Percentiles rank a stretch among this genome's conserved stretches.
phyloP scores from a whole-genome alignment of 202 grass and related monocot genomes.

The Hordeum pubiflorum region DNA sequence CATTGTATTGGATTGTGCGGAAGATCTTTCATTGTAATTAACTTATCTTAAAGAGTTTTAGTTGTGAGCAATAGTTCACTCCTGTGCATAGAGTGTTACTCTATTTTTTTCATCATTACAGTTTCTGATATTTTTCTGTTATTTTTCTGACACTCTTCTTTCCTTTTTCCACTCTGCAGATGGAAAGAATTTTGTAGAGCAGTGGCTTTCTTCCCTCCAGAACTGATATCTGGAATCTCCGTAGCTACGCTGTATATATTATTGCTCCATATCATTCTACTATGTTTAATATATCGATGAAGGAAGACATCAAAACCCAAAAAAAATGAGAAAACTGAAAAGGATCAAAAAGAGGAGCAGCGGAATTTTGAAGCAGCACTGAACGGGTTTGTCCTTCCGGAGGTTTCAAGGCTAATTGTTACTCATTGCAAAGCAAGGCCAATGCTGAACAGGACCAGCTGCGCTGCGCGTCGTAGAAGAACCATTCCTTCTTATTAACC shows the following conservation, averaged over 20 bases:
- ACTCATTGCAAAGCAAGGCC: constrained; percentile 36
- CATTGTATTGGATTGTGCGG: not conserved
- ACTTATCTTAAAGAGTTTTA: not conserved
- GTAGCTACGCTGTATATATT: constrained; percentile 38
- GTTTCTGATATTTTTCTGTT: not conserved
- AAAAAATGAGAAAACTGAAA: constrained; percentile 29
- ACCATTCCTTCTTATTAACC: constrained; percentile 21
- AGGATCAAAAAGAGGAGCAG: constrained; percentile 19
- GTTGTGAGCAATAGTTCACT: not conserved
- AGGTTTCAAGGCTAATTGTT: constrained; percentile 34
- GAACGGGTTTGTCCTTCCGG: constrained; percentile 46
- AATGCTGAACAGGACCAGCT: constrained; percentile 33
- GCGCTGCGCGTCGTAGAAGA: constrained; percentile 15
- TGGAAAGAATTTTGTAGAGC: constrained; percentile 59
- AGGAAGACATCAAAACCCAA: constrained; percentile 43
- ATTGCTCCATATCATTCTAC: constrained; percentile 26
- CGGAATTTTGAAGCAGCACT: constrained; percentile 43
- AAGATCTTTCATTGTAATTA: not conserved
- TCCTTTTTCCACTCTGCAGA: constrained; percentile 39
- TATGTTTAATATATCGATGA: constrained; percentile 41
- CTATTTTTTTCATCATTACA: not conserved
- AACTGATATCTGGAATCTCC: constrained; percentile 32
- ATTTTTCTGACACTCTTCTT: constrained; percentile 11
- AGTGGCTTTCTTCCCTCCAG: constrained; percentile 66
- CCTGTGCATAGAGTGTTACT: not conserved